Percentiles rank a stretch among this genome's conserved stretches.
Evolutionary conservation across 163 green algal species (phyloP).

Genomic region (Coccomyxa subellipsoidea): DNA sequence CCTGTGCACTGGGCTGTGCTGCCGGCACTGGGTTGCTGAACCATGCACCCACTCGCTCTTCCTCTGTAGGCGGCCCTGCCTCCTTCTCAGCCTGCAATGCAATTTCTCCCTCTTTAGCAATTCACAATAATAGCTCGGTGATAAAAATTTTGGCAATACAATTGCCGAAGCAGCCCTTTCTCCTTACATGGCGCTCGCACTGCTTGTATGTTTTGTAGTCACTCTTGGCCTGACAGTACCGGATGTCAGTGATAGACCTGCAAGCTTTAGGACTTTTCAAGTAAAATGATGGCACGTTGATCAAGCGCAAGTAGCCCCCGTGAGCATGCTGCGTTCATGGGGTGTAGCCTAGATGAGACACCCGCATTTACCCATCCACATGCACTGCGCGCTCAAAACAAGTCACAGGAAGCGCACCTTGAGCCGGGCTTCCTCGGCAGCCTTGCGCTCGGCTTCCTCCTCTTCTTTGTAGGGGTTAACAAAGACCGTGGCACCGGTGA

Average conservation of each 20-base stretch:
- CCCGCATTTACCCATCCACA: neutral
- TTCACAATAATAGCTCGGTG: neutral
- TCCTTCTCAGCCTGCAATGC: conserved; percentile 33
- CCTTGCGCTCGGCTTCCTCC: conserved; percentile 65
- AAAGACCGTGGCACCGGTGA: conserved; percentile 79
- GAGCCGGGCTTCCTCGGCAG: conserved; percentile 42
- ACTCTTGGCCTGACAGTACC: neutral
- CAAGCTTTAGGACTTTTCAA: neutral
- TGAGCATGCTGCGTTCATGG: neutral
- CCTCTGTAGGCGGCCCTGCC: conserved; percentile 22
- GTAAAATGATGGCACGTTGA: neutral
- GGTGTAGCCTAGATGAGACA: neutral
- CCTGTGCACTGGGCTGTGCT: neutral
- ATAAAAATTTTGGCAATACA: neutral
- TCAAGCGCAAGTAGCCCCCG: neutral
- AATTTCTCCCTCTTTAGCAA: neutral
- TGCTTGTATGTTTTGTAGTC: neutral
- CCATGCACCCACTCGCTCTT: conserved; percentile 45
- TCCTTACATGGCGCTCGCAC: neutral
- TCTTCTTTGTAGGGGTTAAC: conserved; percentile 89
- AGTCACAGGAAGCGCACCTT: neutral
- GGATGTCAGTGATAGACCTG: too few relatives aligned
- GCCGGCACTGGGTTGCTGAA: conserved; percentile 50
- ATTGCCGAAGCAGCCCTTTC: neutral
- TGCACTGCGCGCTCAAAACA: neutral